These are phyloP conservation scores for Metschnikowia vanudenii DNA, from an alignment of 805 yeast genomes.

Conservation along the genomic window DNA sequence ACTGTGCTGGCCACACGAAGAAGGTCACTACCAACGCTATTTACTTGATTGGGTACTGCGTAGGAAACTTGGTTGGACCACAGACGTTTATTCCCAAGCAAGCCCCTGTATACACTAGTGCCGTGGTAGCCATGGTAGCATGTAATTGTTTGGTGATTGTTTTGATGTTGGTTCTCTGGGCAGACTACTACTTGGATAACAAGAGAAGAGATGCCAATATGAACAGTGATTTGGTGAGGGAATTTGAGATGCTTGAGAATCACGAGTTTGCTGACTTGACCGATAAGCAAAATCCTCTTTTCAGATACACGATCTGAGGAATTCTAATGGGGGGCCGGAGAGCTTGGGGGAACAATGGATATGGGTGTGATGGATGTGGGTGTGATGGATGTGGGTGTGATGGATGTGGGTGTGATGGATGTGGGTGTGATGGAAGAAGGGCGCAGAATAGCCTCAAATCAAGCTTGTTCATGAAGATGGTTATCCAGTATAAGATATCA, in stretches of 20 bases:
- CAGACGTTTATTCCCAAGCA: slow-evolving; percentile 45
- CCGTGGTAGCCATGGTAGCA: slow-evolving; percentile 40
- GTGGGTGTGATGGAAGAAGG: too few species aligned
- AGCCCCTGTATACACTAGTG: slow-evolving; percentile 44
- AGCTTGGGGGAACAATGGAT: too few species aligned
- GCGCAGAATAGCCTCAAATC: too few species aligned
- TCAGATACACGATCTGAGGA: slow-evolving; percentile 42
- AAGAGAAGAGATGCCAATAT: slow-evolving; percentile 32
- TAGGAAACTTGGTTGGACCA: slow-evolving; percentile 57
- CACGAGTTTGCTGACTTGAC: slow-evolving; percentile 53
- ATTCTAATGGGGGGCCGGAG: too few species aligned
- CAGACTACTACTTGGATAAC: slow-evolving; percentile 35
- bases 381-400: too few species aligned
- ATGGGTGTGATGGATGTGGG: too few species aligned
- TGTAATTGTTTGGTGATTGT: slow-evolving; percentile 30
- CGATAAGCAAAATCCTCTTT: slow-evolving; percentile 52
- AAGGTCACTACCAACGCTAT: slow-evolving; percentile 47
- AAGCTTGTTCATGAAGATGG: too few species aligned
- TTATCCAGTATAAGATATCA: too few species aligned
- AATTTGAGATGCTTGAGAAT: slow-evolving; percentile 34
- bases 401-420: too few species aligned
- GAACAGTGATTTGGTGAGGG: slow-evolving; percentile 18
- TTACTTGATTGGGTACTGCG: slow-evolving; percentile 48
- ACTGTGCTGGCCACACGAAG: slow-evolving; percentile 58
- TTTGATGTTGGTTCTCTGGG: slow-evolving; percentile 25